Evolutionary conservation across 768 basidiomycete genomes (phyloP).

Genomic region (Cystobasidium onofrii): DNA sequence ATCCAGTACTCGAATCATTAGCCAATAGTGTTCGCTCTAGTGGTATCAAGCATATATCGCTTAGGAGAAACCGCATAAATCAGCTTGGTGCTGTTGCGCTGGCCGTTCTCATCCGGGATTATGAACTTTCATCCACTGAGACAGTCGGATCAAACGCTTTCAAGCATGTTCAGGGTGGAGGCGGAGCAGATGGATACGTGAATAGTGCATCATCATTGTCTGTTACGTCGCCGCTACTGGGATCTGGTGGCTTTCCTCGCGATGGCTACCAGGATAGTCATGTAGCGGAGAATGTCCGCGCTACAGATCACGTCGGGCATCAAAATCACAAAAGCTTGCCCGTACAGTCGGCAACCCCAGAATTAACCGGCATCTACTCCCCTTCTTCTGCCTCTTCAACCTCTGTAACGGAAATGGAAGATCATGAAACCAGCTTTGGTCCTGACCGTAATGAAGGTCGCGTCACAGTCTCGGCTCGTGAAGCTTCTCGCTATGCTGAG

Average conservation of each 20-base stretch:
- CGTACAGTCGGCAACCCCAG: neutral
- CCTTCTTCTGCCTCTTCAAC: neutral
- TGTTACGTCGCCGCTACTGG: conserved; percentile 38
- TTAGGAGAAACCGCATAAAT: conserved; percentile 79
- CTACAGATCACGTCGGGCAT: neutral
- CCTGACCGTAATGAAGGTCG: conserved; percentile 19
- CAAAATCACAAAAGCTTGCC: neutral
- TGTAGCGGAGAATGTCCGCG: neutral
- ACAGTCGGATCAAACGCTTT: neutral
- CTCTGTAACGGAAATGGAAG: neutral
- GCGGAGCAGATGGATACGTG: neutral
- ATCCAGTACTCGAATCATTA: conserved; percentile 64
- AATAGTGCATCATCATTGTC: conserved; percentile 40
- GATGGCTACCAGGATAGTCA: neutral
- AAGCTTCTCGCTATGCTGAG: conserved; percentile 41
- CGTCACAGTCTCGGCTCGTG: conserved; percentile 6
- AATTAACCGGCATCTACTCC: neutral
- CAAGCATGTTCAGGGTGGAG: conserved; percentile 39
- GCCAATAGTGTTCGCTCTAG: conserved; percentile 77
- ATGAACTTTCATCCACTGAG: conserved; percentile 59
- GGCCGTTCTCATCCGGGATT: conserved; percentile 93
- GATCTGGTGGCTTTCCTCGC: neutral
- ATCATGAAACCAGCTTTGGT: neutral
- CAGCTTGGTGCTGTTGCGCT: conserved; percentile 79
- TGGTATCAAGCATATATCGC: conserved; percentile 74